Base-by-base conservation (phyloP, 768 basidiomycete species). In the Mycena venus region DNA sequence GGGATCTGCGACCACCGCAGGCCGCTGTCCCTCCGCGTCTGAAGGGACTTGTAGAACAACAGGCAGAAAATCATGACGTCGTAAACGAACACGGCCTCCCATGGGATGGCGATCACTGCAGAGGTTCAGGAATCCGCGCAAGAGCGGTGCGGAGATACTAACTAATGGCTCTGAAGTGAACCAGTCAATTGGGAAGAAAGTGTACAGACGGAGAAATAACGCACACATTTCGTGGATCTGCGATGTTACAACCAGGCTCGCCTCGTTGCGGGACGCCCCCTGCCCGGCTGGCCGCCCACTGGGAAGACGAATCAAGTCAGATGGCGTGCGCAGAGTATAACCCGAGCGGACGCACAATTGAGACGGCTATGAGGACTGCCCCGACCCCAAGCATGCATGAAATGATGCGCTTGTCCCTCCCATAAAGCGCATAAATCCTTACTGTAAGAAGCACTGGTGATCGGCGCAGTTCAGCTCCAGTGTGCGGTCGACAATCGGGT, bases 391-490 rank as follows among this genome's bases (percentile, higher is more conserved):
- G 25, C 67, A 74, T 68, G 49, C 25, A 38, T 21, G 51, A 53
- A 53, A 63, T 12, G n/a, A 74, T 11, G 17, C 61, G 59, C 27
- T 27, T 61, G 17, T 63, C 51, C 15, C 25, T 32, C 10, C 79
- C 73, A 66, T 83, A 85, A 6, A 86, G 76, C 29, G 85, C 84
- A 47, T 79, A 80, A 8, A 81, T 84, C 14, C 85, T 80, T 56
- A 82, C 73, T 1, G 65, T 63, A 14, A 73, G 51, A 36, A 74
- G 65, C 2, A 68, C 72, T 68, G 53, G 51, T 23, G 10, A 29
- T 58, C 49, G 32, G 56, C 23, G 31, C 44, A 19, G 29, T 34
- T 53, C 51, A 53, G 25, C 51, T 53, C 51, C 23, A 27, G 25
- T 53, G 23, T 27, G 51, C 5, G 51, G 51, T 25, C 25, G 51